A percentile compares a stretch with the other conserved stretches of the same genome.
Conservation (phyloP, 331 rosid genomes). For the Rosa hybrid region DNA sequence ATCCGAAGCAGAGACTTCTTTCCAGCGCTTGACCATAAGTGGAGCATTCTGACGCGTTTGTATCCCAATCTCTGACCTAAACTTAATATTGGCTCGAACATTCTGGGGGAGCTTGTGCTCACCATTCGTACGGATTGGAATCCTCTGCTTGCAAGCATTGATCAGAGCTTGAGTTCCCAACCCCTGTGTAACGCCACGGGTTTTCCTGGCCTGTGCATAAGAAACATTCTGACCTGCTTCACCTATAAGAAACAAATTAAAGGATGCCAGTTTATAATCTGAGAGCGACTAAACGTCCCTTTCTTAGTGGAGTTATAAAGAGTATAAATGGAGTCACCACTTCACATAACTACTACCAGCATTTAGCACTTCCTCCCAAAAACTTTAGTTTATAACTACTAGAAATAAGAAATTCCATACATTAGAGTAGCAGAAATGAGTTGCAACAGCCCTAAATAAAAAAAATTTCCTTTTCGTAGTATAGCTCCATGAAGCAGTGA, state of each 20-base stretch:
- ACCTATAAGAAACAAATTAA: background rate
- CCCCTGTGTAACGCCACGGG: background rate
- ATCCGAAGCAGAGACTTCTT: background rate
- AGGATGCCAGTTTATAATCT: background rate
- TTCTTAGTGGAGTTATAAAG: background rate
- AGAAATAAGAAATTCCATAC: background rate
- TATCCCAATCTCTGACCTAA: background rate
- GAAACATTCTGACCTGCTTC: background rate
- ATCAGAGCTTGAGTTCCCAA: constrained; percentile 6
- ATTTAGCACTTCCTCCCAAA: background rate
- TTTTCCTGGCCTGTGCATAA: background rate
- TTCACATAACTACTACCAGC: background rate
- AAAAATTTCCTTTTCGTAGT: background rate
- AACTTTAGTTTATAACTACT: background rate
- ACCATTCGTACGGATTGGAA: background rate
- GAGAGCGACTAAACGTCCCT: background rate
- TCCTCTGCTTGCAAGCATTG: constrained; percentile 6
- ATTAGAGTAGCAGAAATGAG: background rate
- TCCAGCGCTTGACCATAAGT: constrained; percentile 5
- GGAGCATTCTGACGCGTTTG: constrained; percentile 1
- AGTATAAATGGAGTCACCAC: background rate
- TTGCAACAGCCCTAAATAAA: background rate
- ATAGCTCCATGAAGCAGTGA: background rate
- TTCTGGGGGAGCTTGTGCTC: background rate
- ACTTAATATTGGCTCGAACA: background rate